A percentile compares a stretch with the other conserved stretches of the same genome.
Conservation (phyloP, 768 basidiomycete genomes). For the Saitozyma podzolica region DNA sequence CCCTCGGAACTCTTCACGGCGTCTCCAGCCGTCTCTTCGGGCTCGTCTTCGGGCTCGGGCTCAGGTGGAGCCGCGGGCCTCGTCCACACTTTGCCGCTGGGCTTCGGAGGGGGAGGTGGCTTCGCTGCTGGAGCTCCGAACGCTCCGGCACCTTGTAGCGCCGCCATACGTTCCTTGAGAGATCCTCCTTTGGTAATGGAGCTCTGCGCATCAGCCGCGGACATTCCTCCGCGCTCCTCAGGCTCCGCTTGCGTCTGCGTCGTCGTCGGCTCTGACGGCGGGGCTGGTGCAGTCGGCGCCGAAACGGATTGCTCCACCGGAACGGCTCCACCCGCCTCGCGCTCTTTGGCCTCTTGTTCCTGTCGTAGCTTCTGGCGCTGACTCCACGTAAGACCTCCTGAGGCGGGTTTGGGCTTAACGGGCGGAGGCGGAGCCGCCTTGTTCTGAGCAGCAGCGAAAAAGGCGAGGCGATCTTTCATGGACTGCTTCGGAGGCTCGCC, state of each 20-base stretch:
- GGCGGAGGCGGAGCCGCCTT: conserved; percentile 38
- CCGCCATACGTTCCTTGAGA: conserved; percentile 92
- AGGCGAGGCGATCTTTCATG: conserved; percentile 50
- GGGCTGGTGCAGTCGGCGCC: conserved; percentile 9
- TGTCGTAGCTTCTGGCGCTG: conserved; percentile 49
- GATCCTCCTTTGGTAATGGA: conserved; percentile 75
- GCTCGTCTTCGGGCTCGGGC: conserved; percentile 33
- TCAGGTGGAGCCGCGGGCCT: conserved; percentile 57
- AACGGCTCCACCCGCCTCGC: conserved; percentile 18
- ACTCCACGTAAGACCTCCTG: conserved; percentile 47
- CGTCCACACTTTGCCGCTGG: conserved; percentile 78
- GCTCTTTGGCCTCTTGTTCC: conserved; percentile 46
- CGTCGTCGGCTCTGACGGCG: conserved; percentile 5
- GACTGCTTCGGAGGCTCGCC: conserved; percentile 27
- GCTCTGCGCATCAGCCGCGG: conserved; percentile 80
- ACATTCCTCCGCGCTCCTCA: conserved; percentile 40
- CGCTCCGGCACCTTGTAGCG: conserved; percentile 77
- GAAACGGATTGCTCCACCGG: background rate
- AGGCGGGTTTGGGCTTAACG: conserved; percentile 48
- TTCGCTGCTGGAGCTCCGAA: conserved; percentile 63
- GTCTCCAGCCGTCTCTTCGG: conserved; percentile 10
- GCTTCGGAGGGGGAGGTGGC: conserved; percentile 57
- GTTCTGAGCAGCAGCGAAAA: conserved; percentile 44
- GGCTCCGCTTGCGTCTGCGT: conserved; percentile 10
- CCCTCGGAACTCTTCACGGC: background rate